These are phyloP conservation scores for Paramarasmius palmivorus DNA, from an alignment of 1,284 basidiomycete genomes.

Conservation along the genomic window DNA sequence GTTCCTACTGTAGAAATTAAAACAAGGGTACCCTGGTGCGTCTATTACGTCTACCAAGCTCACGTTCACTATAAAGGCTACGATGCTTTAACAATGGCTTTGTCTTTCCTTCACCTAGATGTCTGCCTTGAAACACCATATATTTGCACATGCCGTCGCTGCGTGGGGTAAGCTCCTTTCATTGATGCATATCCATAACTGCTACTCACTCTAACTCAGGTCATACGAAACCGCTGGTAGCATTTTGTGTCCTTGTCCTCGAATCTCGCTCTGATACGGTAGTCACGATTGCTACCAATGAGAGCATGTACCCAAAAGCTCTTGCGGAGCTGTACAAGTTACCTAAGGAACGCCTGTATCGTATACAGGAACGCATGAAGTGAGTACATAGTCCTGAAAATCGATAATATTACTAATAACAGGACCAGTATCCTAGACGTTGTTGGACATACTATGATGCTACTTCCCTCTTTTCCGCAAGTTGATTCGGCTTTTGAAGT, in stretches of 20 bases:
- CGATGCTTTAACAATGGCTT: too few species aligned
- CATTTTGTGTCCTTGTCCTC: not conserved
- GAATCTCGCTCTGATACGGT: slow-evolving; percentile 9
- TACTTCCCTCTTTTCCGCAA: not conserved
- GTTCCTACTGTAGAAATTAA: too few species aligned
- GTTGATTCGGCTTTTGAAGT: slow-evolving; percentile 1
- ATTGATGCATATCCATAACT: too few species aligned
- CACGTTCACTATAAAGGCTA: too few species aligned
- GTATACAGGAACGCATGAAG: not conserved
- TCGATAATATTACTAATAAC: not conserved
- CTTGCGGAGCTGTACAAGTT: slow-evolving; percentile 3
- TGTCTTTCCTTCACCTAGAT: too few species aligned
- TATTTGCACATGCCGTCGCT: too few species aligned
- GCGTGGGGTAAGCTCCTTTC: too few species aligned
- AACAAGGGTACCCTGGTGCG: too few species aligned
- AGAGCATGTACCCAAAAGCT: slow-evolving; percentile 4
- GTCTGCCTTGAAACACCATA: too few species aligned
- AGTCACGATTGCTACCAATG: slow-evolving; percentile 1
- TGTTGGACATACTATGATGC: not conserved
- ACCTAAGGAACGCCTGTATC: not conserved
- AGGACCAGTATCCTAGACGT: slow-evolving; percentile 4
- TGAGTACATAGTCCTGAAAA: not conserved
- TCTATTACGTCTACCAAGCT: too few species aligned
- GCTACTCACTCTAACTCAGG: not conserved
- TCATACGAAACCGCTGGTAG: slow-evolving; percentile 7